Conservation (phyloP, 176 grass and related monocot species). For the Oryza punctata region DNA sequence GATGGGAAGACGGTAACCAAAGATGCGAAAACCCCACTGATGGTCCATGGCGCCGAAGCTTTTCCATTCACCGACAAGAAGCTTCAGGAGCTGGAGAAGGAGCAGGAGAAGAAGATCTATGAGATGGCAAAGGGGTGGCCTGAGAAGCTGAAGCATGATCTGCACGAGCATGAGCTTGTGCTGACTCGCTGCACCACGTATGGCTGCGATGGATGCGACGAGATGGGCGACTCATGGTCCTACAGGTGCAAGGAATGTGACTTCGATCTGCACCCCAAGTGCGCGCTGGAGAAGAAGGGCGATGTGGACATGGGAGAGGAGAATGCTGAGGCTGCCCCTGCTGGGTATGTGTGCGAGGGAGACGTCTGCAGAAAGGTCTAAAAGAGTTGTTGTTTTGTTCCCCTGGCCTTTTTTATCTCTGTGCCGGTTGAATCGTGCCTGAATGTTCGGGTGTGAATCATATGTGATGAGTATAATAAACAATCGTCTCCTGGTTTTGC, state of each 20-base stretch:
- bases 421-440: slow-evolving; percentile 22
- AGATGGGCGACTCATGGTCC: slow-evolving; percentile 46
- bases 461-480: slow-evolving; percentile 24
- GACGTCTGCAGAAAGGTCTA: slow-evolving; percentile 60
- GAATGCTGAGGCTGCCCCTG: slow-evolving; percentile 28
- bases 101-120: slow-evolving; percentile 55
- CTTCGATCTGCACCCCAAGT: slow-evolving; percentile 68
- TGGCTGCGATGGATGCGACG: slow-evolving; percentile 44
- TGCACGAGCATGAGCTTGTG: slow-evolving; percentile 75
- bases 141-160: slow-evolving; percentile 67
- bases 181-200: slow-evolving; percentile 36
- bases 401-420: background rate
- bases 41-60: slow-evolving; percentile 61
- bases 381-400: slow-evolving; percentile 16
- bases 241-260: slow-evolving; percentile 56
- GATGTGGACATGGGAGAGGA: slow-evolving; percentile 17
- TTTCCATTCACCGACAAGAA: slow-evolving; percentile 82
- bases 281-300: slow-evolving; percentile 44
- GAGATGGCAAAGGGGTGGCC: slow-evolving; percentile 67
- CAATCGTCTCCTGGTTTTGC: slow-evolving; percentile 22
- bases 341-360: slow-evolving; percentile 59
- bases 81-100: slow-evolving; percentile 56
- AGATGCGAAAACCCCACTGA: slow-evolving; percentile 48
- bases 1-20: slow-evolving; percentile 60
- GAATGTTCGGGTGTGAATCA: background rate